These are phyloP conservation scores for Colletotrichum somersetense DNA, from an alignment of 2,329 filamentous ascomycete species.

Conservation along the genomic window DNA sequence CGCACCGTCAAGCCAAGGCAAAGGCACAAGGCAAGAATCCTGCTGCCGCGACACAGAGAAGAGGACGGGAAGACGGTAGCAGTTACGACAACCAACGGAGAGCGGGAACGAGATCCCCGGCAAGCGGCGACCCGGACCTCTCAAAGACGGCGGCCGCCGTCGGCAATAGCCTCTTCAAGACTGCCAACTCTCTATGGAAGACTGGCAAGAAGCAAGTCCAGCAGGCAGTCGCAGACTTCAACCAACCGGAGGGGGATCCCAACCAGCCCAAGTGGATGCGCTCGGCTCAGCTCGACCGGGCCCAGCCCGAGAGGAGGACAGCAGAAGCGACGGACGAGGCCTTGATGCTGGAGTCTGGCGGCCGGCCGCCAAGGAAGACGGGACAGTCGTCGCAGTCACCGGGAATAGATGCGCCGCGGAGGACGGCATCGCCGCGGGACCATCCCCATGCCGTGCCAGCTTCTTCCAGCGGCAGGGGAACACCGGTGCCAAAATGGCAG, in stretches of 20 bases:
- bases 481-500: constrained; percentile 71
- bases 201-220: constrained; percentile 92
- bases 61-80: constrained; percentile 52
- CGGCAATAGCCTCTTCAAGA: constrained; percentile 88
- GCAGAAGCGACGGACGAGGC: constrained; percentile 76
- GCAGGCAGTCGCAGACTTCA: constrained; percentile 90
- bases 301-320: constrained; percentile 51
- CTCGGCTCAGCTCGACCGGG: constrained; percentile 65
- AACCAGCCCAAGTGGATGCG: constrained; percentile 97
- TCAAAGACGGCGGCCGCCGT: constrained; percentile 85
- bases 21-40: constrained; percentile 70
- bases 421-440: constrained; percentile 54
- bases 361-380: constrained; percentile 62
- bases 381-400: constrained; percentile 51
- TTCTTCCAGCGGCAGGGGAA: constrained; percentile 56
- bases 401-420: constrained; percentile 46
- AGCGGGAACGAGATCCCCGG: constrained; percentile 68
- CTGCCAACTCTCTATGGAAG: constrained; percentile 95
- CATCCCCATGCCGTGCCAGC: constrained; percentile 63
- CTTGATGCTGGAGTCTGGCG: constrained; percentile 80
- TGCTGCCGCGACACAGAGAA: constrained; percentile 53
- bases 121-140: constrained; percentile 76
- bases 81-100: constrained; percentile 43
- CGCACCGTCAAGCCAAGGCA: constrained; percentile 84
- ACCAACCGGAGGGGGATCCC: constrained; percentile 77